phyloP scores from a whole-genome alignment of 1,284 basidiomycete species.

The Hypsizygus ulmarius region DNA sequence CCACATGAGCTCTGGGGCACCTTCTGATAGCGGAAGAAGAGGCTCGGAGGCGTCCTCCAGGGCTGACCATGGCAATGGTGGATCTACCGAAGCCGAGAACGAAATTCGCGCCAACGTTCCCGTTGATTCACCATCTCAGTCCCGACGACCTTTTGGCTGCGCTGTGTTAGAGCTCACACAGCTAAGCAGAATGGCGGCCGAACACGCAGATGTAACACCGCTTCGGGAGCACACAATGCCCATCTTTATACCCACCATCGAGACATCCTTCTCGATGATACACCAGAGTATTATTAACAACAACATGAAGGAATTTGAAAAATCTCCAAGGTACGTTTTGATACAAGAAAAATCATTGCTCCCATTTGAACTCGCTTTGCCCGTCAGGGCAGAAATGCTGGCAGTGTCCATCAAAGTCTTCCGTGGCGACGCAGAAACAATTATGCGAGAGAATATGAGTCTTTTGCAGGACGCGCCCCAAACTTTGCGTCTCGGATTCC shows the following conservation, averaged over 20 bases:
- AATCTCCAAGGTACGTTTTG: conserved; percentile 68
- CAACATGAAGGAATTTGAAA: conserved; percentile 80
- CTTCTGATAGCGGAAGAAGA: conserved; percentile 46
- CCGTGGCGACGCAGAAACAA: conserved; percentile 73
- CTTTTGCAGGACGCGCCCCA: conserved; percentile 82
- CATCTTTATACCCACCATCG: conserved; percentile 83
- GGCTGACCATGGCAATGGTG: conserved; percentile 24
- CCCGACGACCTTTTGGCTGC: conserved; percentile 90
- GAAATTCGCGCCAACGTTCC: conserved; percentile 17
- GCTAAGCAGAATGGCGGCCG: conserved; percentile 63
- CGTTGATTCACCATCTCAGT: conserved; percentile 42
- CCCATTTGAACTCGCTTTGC: not conserved
- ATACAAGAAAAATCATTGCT: not conserved
- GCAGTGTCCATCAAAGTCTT: conserved; percentile 91
- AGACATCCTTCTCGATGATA: conserved; percentile 86
- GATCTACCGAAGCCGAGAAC: conserved; percentile 4
- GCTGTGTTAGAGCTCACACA: conserved; percentile 87
- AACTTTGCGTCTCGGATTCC: conserved; percentile 91
- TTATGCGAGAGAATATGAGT: conserved; percentile 84
- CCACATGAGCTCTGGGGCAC: conserved; percentile 49
- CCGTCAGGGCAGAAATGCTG: conserved; percentile 73
- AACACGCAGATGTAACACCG: conserved; percentile 58
- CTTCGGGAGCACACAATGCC: conserved; percentile 83
- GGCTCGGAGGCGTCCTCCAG: conserved; percentile 50
- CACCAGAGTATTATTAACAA: conserved; percentile 93